Evolutionary conservation across 129 eudicot genomes (phyloP), one percentile per base, ranked within the genome.

Genomic region (Rutidosis leptorrhynchoides): DNA sequence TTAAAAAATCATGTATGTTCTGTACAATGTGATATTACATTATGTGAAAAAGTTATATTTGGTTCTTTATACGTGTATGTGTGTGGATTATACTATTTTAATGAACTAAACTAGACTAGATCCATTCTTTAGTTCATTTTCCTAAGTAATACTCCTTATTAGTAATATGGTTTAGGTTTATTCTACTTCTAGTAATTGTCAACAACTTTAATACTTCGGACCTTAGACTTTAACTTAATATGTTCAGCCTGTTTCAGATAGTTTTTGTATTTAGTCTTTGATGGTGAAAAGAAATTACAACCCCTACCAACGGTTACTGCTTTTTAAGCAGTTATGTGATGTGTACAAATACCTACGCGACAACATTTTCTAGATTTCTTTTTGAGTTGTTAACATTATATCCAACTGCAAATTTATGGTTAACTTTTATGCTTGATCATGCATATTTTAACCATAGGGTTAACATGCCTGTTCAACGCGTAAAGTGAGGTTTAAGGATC

Each of bases 41-140:
- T n/a, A n/a, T n/a, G n/a, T n/a, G n/a, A n/a, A n/a, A 40, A 26
- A 57, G 14, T 51, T n/a, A n/a, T n/a, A n/a, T n/a, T n/a, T 17
- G 40, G 6, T 15, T 19, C 5, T 58, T 26, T 25, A 6, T 25
- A 29, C 7, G 33, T 25, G 32, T 56, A 5, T 8, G 2, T 56
- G 19, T 56, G 62, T 8, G 19, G 8, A n/a, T 27, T 58, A 58
- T 58, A 22, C 63, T 58, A 3, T 5, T 57, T 57, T 26, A 14
- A 57, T n/a, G 62, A 59, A 59, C 43, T 26, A 37, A 59, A 59
- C 43, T 10, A 59, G 1, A n/a, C n/a, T n/a, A n/a, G n/a, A n/a
- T n/a, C 19, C 16, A 22, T 54, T 54, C 24, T 7, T 19, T 21
- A 35, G 12, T 11, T 61, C n/a, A 17, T 19, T 32, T 7, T 29